Evolutionary conservation across 768 basidiomycete genomes (phyloP).

Genomic region (Kwoniella botswanensis): DNA sequence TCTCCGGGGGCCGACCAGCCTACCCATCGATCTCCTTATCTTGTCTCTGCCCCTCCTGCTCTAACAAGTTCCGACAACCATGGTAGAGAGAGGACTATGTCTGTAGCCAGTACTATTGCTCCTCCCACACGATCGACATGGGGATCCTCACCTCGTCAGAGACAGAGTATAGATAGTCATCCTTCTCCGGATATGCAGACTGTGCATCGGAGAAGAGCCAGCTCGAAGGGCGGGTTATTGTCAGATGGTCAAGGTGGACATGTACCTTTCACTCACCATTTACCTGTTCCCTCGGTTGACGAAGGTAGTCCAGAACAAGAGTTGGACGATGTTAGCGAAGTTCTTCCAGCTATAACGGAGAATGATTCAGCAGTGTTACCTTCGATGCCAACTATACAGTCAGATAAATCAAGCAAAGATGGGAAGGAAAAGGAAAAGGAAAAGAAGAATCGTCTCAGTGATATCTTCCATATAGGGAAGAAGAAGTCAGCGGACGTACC

Average conservation of each 20-base stretch:
- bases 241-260: constrained; percentile 40
- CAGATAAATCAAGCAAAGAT: constrained; percentile 11
- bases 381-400: not conserved
- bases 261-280: constrained; percentile 53
- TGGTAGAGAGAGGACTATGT: constrained; percentile 26
- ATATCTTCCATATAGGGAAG: constrained; percentile 29
- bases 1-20: constrained; percentile 19
- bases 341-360: not conserved
- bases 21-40: constrained; percentile 32
- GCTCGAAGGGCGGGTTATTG: constrained; percentile 19
- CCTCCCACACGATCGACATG: constrained; percentile 17
- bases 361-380: not conserved
- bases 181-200: not conserved
- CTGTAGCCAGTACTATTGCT: constrained; percentile 21
- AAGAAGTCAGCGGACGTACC: constrained; percentile 14
- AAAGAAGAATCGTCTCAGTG: constrained; percentile 27
- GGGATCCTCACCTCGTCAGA: constrained; percentile 19
- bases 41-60: constrained; percentile 47
- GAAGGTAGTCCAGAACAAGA: constrained; percentile 30
- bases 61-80: constrained; percentile 26
- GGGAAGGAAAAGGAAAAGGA: constrained; percentile 20
- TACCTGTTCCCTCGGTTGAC: constrained; percentile 24
- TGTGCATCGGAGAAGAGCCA: constrained; percentile 24
- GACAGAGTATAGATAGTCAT: constrained; percentile 14
- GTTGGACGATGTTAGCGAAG: constrained; percentile 12